Percentiles rank a stretch among this genome's conserved stretches.
phyloP scores from a whole-genome alignment of 495 filamentous ascomycete genomes.

The Penicillium crystallinum region DNA sequence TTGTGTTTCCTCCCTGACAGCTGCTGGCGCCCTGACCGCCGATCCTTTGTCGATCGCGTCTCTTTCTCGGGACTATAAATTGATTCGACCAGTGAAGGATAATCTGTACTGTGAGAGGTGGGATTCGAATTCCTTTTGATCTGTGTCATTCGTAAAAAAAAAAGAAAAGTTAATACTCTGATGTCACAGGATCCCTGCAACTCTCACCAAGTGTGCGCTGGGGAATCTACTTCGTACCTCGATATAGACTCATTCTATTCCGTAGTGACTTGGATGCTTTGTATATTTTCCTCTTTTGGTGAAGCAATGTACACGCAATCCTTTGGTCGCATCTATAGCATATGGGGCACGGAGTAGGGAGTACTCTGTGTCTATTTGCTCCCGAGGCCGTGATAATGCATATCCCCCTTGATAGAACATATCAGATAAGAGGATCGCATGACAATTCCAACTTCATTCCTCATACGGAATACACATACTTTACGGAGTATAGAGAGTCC shows the following conservation, averaged over 20 bases:
- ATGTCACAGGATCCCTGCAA: background rate
- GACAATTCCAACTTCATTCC: background rate
- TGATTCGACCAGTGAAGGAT: too few species aligned
- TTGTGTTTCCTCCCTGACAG: conserved; percentile 12
- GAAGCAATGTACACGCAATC: background rate
- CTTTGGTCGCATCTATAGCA: too few species aligned
- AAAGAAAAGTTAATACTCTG: too few species aligned
- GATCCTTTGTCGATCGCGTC: conserved; percentile 8
- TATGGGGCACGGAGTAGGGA: background rate
- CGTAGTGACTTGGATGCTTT: too few species aligned
- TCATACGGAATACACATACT: too few species aligned
- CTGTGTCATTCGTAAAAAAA: background rate
- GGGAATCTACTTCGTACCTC: too few species aligned
- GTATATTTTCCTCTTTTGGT: background rate
- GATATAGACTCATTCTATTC: background rate
- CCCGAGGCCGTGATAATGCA: background rate
- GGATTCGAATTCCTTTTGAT: background rate
- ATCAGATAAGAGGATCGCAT: background rate
- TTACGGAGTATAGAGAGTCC: too few species aligned
- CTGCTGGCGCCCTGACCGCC: background rate
- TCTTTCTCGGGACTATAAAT: background rate
- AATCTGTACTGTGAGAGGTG: background rate
- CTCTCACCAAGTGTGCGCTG: too few species aligned
- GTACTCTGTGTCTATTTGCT: background rate
- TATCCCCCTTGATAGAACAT: background rate